Conservation (phyloP, 257 asterid species). For the Ilex aquifolium region DNA sequence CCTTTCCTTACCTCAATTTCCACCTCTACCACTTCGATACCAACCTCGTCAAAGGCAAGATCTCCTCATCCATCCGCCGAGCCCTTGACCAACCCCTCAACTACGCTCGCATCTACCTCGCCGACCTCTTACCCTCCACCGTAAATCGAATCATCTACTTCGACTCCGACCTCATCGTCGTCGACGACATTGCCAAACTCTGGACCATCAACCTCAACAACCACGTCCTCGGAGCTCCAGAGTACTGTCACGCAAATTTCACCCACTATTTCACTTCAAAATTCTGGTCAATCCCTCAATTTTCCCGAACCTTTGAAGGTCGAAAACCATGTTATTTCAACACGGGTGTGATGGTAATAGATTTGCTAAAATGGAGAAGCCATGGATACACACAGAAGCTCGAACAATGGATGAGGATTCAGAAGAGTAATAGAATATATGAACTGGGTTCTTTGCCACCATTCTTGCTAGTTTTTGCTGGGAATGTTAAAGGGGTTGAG, state of each 20-base stretch:
- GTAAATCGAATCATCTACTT: slow-evolving; percentile 68
- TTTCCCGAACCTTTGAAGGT: slow-evolving; percentile 31
- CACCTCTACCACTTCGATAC: slow-evolving; percentile 69
- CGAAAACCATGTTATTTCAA: slow-evolving; percentile 69
- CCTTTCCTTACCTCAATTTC: slow-evolving; percentile 79
- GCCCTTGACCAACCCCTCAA: slow-evolving; percentile 90
- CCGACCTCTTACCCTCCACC: slow-evolving; percentile 54
- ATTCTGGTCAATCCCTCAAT: slow-evolving; percentile 56
- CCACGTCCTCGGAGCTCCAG: slow-evolving; percentile 70
- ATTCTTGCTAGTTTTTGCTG: slow-evolving; percentile 58
- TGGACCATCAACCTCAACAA: slow-evolving; percentile 49
- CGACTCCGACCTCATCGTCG: slow-evolving; percentile 76
- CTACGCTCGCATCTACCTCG: slow-evolving; percentile 87
- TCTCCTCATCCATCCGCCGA: slow-evolving; percentile 79
- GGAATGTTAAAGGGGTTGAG: slow-evolving; percentile 59
- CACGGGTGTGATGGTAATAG: slow-evolving; percentile 91
- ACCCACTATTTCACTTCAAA: slow-evolving; percentile 59
- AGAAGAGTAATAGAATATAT: slow-evolving; percentile 54
- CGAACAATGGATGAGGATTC: slow-evolving; percentile 77
- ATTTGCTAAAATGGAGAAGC: slow-evolving; percentile 51
- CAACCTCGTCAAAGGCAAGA: slow-evolving; percentile 51
- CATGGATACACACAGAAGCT: slow-evolving; percentile 42
- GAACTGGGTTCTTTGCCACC: slow-evolving; percentile 79
- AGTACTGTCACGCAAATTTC: slow-evolving; percentile 80
- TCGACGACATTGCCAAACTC: slow-evolving; percentile 69